Evolutionary conservation across 345 rosid species (phyloP), one percentile per base, ranked within the genome.

Genomic region (Psidium friedrichsthalianum): DNA sequence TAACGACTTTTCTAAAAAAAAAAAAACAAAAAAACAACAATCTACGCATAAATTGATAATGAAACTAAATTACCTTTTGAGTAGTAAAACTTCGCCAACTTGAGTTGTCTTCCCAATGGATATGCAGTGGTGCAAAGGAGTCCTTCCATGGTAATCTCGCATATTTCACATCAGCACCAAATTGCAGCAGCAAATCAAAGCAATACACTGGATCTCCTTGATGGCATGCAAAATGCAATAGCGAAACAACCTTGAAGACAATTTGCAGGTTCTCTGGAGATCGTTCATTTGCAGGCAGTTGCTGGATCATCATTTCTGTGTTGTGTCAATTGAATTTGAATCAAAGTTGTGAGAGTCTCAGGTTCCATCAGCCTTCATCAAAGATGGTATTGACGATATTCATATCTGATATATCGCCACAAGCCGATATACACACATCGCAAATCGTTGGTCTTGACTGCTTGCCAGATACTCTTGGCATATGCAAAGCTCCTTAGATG

Each of bases 61-160:
- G 24, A 51, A 36, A 58, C 57, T 56, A 54, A 32, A 47, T 74
- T 92, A 96, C 98, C 98, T 94, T 89, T 94, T 90, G 81, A 96
- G 92, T 59, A 96, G 91, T n/a, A n/a, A 89, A 93, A 86, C 89
- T 95, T 96, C 8, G 99, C 98, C 54, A 93, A 89, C 83, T n/a
- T n/a, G 86, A 15, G 87, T 94, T 91, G 89, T 93, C n/a, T 89
- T 85, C 94, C 90, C 82, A n/a, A 87, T 84, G 74, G 94, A 87
- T 51, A 96, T 87, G 86, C 98, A 95, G 86, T 88, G 93, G 90
- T 95, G 99, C 91, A 95, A 90, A 83, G 99, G 98, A 85, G 98
- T 94, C 87, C 96, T 92, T 87, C 96, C 94, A 29, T 93, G 96
- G 87, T 88, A 94, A 88, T 96, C 99, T 7, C 88, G 90, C 88